These are phyloP conservation scores for Gossypium ekmanianum DNA, from an alignment of 345 rosid genomes.

Conservation along the genomic window DNA sequence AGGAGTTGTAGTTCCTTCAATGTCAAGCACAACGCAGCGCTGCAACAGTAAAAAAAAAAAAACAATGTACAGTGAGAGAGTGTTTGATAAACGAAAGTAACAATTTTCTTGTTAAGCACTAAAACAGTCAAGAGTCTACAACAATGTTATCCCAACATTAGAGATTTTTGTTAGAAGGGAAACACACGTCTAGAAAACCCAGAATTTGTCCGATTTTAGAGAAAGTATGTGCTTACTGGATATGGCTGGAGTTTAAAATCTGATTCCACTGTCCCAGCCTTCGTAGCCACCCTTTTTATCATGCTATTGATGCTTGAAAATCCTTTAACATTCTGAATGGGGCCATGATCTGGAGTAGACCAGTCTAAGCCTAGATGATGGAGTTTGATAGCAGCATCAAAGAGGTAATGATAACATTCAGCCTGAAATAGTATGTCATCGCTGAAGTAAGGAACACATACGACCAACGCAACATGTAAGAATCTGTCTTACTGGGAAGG, in stretches of 20 bases:
- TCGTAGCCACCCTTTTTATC: slow-evolving; percentile 28
- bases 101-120: background rate
- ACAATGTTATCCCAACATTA: background rate
- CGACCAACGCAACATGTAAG: background rate
- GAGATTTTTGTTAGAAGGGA: background rate
- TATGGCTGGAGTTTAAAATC: slow-evolving; percentile 31
- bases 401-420: slow-evolving; percentile 85
- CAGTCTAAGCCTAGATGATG: slow-evolving; percentile 72
- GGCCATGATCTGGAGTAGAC: slow-evolving; percentile 73
- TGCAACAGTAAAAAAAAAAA: slow-evolving; percentile 35
- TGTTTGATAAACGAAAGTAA: background rate
- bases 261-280: slow-evolving; percentile 44
- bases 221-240: slow-evolving; percentile 41
- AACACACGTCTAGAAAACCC: slow-evolving; percentile 8
- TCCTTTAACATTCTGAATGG: slow-evolving; percentile 41
- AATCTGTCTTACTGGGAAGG: background rate
- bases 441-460: slow-evolving; percentile 1
- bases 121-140: background rate
- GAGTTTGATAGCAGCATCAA: slow-evolving; percentile 93
- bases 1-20: slow-evolving; percentile 97
- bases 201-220: background rate
- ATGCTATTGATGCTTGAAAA: slow-evolving; percentile 25
- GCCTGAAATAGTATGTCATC: slow-evolving; percentile 46
- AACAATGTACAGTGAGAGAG: slow-evolving; percentile 23
- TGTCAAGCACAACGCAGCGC: slow-evolving; percentile 86